phyloP scores from a whole-genome alignment of 2,329 filamentous ascomycete genomes.

The Botryotinia narcissicola region DNA sequence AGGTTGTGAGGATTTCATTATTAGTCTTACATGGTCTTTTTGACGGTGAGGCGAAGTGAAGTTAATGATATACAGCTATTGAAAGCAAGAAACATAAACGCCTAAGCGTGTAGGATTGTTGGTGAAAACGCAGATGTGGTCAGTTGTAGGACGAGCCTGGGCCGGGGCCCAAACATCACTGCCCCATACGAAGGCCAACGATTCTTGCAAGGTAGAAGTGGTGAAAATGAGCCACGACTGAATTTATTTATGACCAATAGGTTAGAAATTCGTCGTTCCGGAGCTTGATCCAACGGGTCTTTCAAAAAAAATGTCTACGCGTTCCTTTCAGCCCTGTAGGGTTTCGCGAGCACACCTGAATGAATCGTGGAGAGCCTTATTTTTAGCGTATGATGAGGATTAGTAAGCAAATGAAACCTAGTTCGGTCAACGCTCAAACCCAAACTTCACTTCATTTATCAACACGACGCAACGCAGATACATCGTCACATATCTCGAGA shows the following conservation, averaged over 20 bases:
- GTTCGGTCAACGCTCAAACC: background rate
- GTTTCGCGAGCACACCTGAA: background rate
- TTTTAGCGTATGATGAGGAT: background rate
- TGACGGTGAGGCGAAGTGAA: background rate
- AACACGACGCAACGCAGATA: background rate
- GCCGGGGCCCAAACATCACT: background rate
- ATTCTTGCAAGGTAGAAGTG: background rate
- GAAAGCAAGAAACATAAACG: too few relatives aligned
- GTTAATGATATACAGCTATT: accelerated
- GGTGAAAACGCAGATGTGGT: background rate
- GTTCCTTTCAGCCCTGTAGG: background rate
- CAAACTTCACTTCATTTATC: background rate
- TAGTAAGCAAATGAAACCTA: background rate
- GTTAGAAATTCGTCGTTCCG: too few relatives aligned
- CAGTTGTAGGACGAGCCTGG: background rate
- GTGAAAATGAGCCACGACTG: background rate
- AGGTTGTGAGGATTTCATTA: background rate
- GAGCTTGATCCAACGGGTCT: background rate
- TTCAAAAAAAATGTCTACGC: background rate
- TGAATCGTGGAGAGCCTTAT: background rate
- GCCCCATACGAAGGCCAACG: background rate
- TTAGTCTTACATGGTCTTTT: background rate
- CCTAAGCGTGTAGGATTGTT: background rate
- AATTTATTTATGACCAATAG: background rate
- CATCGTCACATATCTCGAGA: background rate